Evolutionary conservation across 495 filamentous ascomycete genomes (phyloP), one percentile per base, ranked within the genome.

Genomic region (Filosporella fistucella): DNA sequence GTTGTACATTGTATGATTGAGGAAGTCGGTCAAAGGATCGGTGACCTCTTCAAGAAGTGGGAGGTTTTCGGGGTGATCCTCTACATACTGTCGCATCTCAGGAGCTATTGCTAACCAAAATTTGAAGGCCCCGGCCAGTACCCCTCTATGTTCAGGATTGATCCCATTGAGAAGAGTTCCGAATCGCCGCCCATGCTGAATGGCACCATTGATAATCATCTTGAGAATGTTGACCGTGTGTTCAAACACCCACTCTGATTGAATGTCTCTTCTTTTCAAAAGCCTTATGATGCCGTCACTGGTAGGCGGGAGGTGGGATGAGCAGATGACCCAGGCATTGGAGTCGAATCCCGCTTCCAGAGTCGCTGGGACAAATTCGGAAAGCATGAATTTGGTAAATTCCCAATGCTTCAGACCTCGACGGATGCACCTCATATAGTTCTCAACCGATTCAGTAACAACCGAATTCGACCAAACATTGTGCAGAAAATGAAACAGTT

Each of bases 391-490:
- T 8, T 57, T 57, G 46, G 63, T 45, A 21, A 78, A 64, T 21
- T 68, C 51, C 12, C 43, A 25, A 24, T 68, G 55, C 9, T 49
- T 47, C 67, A 75, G 68, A 2, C 69, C 70, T 52, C 61, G 59
- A 18, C 47, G 52, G 20, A 76, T 44, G n/a, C 72, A 71, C 2
- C 9, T 30, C 11, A 46, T 41, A 49, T 76, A 71, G 12, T 69
- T 54, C 10, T 33, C 45, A 12, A 72, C 57, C n/a, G 57, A 58
- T 22, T 56, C 63, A 40, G 70, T 68, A 24, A 63, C 64, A 4
- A 75, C 55, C 18, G 70, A 70, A 36, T 70, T 62, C 56, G 70
- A 72, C 53, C 75, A 76, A 54, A 67, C 74, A n/a, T 63, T 68
- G 49, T 63, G 67, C 2, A 78, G 62, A 26, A 73, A 70, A 45